Evolutionary conservation across 495 filamentous ascomycete species (phyloP).

Genomic region (Penicillium atrosanguineum): DNA sequence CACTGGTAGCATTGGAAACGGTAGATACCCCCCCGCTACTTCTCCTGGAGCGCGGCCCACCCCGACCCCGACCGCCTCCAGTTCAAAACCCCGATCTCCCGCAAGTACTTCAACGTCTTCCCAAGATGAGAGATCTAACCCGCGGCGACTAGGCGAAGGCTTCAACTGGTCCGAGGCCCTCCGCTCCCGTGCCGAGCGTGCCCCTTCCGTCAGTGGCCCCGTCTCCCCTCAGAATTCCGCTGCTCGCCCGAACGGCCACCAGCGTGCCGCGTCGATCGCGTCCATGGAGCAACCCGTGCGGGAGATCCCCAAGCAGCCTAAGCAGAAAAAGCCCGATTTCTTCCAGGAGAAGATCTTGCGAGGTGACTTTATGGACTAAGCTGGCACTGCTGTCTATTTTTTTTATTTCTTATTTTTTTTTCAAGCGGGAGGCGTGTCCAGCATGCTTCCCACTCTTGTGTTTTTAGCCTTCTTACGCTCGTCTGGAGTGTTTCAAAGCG

Average conservation of each 20-base stretch:
- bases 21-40: constrained; percentile 41
- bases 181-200: constrained; percentile 82
- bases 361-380: constrained; percentile 95
- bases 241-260: constrained; percentile 35
- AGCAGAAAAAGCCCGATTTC: constrained; percentile 74
- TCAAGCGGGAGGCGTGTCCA: background rate
- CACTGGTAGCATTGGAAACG: constrained; percentile 45
- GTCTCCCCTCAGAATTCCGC: constrained; percentile 29
- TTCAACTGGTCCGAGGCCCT: constrained; percentile 96
- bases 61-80: constrained; percentile 10
- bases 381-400: background rate
- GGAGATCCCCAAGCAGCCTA: constrained; percentile 65
- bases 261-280: constrained; percentile 61
- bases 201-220: constrained; percentile 57
- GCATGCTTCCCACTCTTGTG: constrained; percentile 5
- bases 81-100: constrained; percentile 11
- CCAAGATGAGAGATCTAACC: constrained; percentile 48
- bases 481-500: background rate
- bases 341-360: constrained; percentile 96
- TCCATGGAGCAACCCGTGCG: constrained; percentile 65
- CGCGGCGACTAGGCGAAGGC: constrained; percentile 72
- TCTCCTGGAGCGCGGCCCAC: constrained; percentile 25
- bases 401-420: background rate
- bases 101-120: constrained; percentile 39
- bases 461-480: constrained; percentile 4